phyloP scores from a whole-genome alignment of 176 grass and related monocot genomes.

The Avena sativa region DNA sequence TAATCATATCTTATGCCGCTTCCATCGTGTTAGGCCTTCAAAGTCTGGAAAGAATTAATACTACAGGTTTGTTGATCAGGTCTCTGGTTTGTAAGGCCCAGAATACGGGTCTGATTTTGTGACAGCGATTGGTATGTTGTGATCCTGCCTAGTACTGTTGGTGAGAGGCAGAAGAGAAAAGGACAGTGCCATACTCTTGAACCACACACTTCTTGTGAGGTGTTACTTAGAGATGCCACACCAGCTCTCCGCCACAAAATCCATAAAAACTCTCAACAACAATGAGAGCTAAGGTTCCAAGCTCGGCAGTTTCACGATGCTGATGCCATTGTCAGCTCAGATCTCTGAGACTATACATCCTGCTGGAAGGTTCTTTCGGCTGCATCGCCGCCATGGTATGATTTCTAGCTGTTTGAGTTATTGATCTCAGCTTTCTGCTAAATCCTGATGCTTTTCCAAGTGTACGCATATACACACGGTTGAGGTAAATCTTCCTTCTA shows the following conservation, averaged over 20 bases:
- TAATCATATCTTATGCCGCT: not conserved
- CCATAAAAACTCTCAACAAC: constrained; percentile 43
- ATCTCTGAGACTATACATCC: constrained; percentile 29
- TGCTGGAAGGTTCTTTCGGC: constrained; percentile 11
- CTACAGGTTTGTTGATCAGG: not conserved
- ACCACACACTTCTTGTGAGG: constrained; percentile 39
- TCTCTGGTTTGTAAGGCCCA: not conserved
- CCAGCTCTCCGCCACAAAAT: constrained; percentile 27
- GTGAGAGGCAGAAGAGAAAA: constrained; percentile 37
- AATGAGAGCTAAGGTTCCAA: constrained; percentile 40
- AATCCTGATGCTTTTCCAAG: constrained; percentile 44
- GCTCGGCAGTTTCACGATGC: constrained; percentile 48
- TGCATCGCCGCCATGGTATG: not conserved
- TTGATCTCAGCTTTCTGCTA: constrained; percentile 5
- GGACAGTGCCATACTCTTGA: constrained; percentile 34
- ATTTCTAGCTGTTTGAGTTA: constrained; percentile 35
- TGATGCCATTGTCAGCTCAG: constrained; percentile 42
- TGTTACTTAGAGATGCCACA: not conserved
- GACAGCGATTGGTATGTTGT: not conserved
- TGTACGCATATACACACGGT: not conserved
- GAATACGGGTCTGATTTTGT: not conserved
- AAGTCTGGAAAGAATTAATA: not conserved
- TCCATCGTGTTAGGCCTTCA: not conserved
- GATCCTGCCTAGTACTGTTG: not conserved
- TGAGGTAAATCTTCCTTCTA: not conserved